These are phyloP conservation scores for Alnus rubra DNA, from an alignment of 306 rosid genomes.

Conservation along the genomic window DNA sequence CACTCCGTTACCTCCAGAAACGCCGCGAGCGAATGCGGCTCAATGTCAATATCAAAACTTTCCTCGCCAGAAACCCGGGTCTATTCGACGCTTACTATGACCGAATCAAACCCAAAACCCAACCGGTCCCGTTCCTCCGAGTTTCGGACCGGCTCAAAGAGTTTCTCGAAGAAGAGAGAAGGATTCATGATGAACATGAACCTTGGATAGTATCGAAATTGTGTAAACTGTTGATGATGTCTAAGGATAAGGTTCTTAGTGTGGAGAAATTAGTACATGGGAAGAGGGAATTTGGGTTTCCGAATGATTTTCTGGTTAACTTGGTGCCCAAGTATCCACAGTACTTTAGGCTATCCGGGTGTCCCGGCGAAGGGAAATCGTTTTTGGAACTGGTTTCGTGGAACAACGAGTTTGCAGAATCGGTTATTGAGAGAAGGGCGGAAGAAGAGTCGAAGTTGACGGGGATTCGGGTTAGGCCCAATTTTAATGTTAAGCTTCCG, in stretches of 20 bases:
- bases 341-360: constrained; percentile 67
- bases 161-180: constrained; percentile 57
- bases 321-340: constrained; percentile 76
- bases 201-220: constrained; percentile 54
- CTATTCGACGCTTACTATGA: constrained; percentile 60
- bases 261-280: constrained; percentile 78
- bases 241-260: constrained; percentile 63
- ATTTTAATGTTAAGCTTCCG: constrained; percentile 66
- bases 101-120: constrained; percentile 74
- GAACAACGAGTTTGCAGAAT: constrained; percentile 71
- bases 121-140: constrained; percentile 57
- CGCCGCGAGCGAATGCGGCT: constrained; percentile 79
- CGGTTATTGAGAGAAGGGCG: constrained; percentile 73
- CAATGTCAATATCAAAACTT: constrained; percentile 39
- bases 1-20: constrained; percentile 61
- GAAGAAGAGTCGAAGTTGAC: constrained; percentile 59
- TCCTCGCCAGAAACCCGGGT: constrained; percentile 60
- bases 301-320: constrained; percentile 73
- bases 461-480: constrained; percentile 78
- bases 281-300: constrained; percentile 89
- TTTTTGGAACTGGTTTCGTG: constrained; percentile 71
- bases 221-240: constrained; percentile 81
- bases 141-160: constrained; percentile 40
- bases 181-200: constrained; percentile 52
- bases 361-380: constrained; percentile 65